A percentile compares a stretch with the other conserved stretches of the same genome.
These are phyloP conservation scores for Bipolaris victoriae DNA, from an alignment of 2,329 filamentous ascomycete species.

Conservation along the genomic window DNA sequence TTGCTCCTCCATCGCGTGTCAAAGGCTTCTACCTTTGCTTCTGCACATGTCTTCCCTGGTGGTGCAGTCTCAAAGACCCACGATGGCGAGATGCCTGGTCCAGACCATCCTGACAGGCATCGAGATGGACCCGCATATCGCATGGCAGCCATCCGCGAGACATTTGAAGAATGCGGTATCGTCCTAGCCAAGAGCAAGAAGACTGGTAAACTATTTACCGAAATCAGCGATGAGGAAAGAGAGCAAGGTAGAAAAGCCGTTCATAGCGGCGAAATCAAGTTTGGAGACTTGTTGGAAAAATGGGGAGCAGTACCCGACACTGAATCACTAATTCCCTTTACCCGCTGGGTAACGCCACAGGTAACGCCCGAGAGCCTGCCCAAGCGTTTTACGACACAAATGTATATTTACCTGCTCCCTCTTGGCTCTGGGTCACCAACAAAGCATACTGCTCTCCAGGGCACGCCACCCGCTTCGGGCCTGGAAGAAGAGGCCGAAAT, in stretches of 20 bases:
- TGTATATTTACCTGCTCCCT: constrained; percentile 93
- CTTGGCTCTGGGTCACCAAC: constrained; percentile 48
- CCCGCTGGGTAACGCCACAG: constrained; percentile 89
- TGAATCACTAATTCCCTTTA: constrained; percentile 78
- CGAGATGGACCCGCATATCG: constrained; percentile 75
- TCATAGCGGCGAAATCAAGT: constrained; percentile 69
- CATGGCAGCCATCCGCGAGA: constrained; percentile 85
- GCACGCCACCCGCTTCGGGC: constrained; percentile 40
- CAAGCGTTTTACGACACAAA: constrained; percentile 89
- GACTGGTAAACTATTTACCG: constrained; percentile 62
- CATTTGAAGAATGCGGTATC: constrained; percentile 94
- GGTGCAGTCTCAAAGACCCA: constrained; percentile 80
- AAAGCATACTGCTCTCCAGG: constrained; percentile 38
- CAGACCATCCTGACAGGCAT: constrained; percentile 64
- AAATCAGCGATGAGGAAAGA: constrained; percentile 64
- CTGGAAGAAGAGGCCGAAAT: constrained; percentile 54
- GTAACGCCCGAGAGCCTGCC: constrained; percentile 76
- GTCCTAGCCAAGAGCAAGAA: constrained; percentile 68
- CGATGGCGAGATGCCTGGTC: constrained; percentile 67
- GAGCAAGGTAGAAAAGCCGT: constrained; percentile 72
- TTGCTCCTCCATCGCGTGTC: constrained; percentile 85
- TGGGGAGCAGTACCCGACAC: constrained; percentile 69
- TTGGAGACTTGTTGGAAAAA: constrained; percentile 67
- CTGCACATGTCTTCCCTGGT: constrained; percentile 94
- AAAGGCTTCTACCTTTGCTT: constrained; percentile 82